phyloP scores from a whole-genome alignment of 2,329 filamentous ascomycete species.

The Penicillium sp. region DNA sequence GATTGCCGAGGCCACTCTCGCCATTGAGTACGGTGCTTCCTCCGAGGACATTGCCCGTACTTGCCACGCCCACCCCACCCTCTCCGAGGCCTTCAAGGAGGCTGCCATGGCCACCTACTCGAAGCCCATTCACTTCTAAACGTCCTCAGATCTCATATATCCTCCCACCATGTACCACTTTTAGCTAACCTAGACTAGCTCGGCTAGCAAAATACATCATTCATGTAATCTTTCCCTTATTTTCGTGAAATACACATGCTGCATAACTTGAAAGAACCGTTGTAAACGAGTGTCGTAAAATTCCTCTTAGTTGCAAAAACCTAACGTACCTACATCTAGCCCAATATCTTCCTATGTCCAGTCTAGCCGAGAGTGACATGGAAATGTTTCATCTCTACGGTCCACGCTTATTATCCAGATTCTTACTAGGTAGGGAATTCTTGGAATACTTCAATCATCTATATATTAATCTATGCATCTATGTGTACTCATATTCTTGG shows the following conservation, averaged over 20 bases:
- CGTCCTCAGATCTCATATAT: slow-evolving; percentile 22
- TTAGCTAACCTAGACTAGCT: slow-evolving; percentile 34
- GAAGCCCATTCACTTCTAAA: slow-evolving; percentile 92
- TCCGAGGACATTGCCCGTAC: slow-evolving; percentile 93
- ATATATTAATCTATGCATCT: neutral
- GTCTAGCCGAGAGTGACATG: too few relatives aligned
- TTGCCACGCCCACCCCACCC: slow-evolving; percentile 92
- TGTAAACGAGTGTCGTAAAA: neutral
- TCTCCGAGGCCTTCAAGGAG: slow-evolving; percentile 99
- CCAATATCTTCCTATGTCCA: too few relatives aligned
- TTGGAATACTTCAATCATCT: neutral
- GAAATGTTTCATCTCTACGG: too few relatives aligned
- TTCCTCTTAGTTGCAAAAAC: neutral
- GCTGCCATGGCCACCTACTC: slow-evolving; percentile 96
- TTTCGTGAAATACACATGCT: slow-evolving; percentile 10
- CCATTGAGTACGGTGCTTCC: slow-evolving; percentile 92
- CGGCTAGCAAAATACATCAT: slow-evolving; percentile 37
- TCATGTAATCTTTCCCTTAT: slow-evolving; percentile 33
- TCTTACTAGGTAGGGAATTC: neutral
- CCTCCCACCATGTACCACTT: slow-evolving; percentile 26
- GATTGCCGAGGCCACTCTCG: slow-evolving; percentile 96
- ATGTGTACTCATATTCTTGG: neutral
- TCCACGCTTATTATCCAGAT: too few relatives aligned
- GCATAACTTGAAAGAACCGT: neutral
- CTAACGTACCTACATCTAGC: too few relatives aligned